A percentile compares a stretch with the other conserved stretches of the same genome.
These are phyloP conservation scores for Diaporthe australafricana DNA, from an alignment of 2,329 filamentous ascomycete species.

Conservation along the genomic window DNA sequence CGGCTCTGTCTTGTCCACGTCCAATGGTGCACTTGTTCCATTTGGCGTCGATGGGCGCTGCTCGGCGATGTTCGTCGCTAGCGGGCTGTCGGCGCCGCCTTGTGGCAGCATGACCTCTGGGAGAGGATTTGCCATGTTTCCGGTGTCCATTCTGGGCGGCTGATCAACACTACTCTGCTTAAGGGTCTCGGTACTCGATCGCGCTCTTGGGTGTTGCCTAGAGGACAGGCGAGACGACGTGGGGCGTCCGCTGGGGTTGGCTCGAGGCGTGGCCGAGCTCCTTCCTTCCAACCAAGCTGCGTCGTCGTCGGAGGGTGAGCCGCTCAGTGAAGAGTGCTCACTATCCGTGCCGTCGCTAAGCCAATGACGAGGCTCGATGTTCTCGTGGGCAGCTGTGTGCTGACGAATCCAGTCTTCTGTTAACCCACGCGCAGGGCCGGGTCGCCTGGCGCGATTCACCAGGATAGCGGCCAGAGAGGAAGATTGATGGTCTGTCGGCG, in stretches of 20 bases:
- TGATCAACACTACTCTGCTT: conserved; percentile 51
- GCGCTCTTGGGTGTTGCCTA: conserved; percentile 55
- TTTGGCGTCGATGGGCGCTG: conserved; percentile 30
- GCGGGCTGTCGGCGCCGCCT: conserved; percentile 2
- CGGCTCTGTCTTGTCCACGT: conserved; percentile 21
- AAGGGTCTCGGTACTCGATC: conserved; percentile 69
- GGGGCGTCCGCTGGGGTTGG: conserved; percentile 41
- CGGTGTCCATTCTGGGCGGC: conserved; percentile 31
- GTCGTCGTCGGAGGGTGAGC: conserved; percentile 66
- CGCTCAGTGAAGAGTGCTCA: conserved; percentile 80
- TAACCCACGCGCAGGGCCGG: conserved; percentile 66
- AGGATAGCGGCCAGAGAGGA: conserved; percentile 64
- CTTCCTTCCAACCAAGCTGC: conserved; percentile 62
- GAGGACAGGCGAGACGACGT: conserved; percentile 47
- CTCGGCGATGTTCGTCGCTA: conserved; percentile 24
- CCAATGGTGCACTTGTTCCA: conserved; percentile 1
- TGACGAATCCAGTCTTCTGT: conserved; percentile 90
- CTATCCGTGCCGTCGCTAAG: conserved; percentile 83
- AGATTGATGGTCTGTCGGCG: conserved; percentile 52
- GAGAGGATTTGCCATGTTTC: conserved; percentile 43
- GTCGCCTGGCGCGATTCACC: conserved; percentile 70
- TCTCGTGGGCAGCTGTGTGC: conserved; percentile 78
- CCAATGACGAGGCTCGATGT: conserved; percentile 82
- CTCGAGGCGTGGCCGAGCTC: conserved; percentile 60
- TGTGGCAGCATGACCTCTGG: conserved; percentile 39